Base-by-base conservation (phyloP, 108 stramenopile genomes). In the Epithemia pelagica region DNA sequence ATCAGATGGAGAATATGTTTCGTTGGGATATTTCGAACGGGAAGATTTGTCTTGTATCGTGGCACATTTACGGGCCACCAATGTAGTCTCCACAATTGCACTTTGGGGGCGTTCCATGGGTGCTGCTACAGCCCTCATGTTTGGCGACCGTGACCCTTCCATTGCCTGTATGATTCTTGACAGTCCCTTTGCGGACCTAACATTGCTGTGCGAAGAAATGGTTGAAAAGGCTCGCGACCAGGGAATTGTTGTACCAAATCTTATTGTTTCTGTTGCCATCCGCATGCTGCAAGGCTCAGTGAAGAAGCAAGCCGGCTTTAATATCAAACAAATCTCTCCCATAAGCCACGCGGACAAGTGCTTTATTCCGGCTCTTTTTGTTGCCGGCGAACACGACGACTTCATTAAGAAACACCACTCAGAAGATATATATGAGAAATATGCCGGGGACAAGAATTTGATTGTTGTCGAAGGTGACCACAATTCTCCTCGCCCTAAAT, bases 91-190 rank as follows among this genome's bases (percentile, higher is more conserved):
- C 30, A 95, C 94, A 19, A 96, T 99, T 74, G 99, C 95, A 20
- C 71, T 99, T 7, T 99, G 99, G 99, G 99, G 99, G 24, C 80
- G 99, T 58, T 86, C 83, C 30, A 99, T 99, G 99, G 99, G 99
- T 46, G 99, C 99, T 55, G 99, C 95, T 27, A 99, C 97, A 19
- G 93, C 97, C 1, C 82, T 99, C 32, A 85, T 99, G 91, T 96
- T 98, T 77, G 95, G 92, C 2, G 92, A 96, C 70, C 78, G 96
- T n/a, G 97, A 98, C 75, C 95, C 96, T n/a, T 82, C 78, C 62
- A 97, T 97, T 67, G 94, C 94, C 29, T 91, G 88, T 60, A 98
- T 98, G 96, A 90, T 99, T 61, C 77, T 98, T 46, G 99, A 99
- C 71, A 92, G 90, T 8, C 83, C 99, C 22, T 99, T 99, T 82